Conservation (phyloP, 257 asterid species). For the Nicotiana undulata region DNA sequence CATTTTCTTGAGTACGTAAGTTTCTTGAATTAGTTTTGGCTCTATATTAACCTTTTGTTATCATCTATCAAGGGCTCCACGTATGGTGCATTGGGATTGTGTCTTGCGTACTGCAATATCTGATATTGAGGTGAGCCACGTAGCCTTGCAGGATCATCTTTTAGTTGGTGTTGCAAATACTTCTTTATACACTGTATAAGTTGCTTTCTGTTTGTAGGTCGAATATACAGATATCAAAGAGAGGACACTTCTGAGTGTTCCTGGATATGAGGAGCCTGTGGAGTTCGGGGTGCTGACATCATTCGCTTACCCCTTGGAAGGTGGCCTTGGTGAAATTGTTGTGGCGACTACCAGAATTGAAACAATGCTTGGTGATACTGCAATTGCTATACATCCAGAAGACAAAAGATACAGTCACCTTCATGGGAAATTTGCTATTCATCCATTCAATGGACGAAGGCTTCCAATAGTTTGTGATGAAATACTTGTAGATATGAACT, state of each 20-base stretch:
- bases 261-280: slow-evolving; percentile 65
- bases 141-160: neutral
- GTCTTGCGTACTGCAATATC: slow-evolving; percentile 90
- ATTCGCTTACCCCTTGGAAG: slow-evolving; percentile 94
- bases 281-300: slow-evolving; percentile 94
- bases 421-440: slow-evolving; percentile 77
- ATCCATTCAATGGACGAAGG: slow-evolving; percentile 82
- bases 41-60: slow-evolving; percentile 4
- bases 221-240: slow-evolving; percentile 72
- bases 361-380: slow-evolving; percentile 97
- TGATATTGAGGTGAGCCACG: slow-evolving; percentile 70
- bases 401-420: slow-evolving; percentile 75
- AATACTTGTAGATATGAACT: slow-evolving; percentile 76
- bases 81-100: slow-evolving; percentile 97
- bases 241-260: slow-evolving; percentile 60
- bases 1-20: neutral
- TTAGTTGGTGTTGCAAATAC: slow-evolving; percentile 1
- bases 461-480: slow-evolving; percentile 88
- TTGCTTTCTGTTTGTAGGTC: slow-evolving; percentile 46
- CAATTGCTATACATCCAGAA: slow-evolving; percentile 90
- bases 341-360: slow-evolving; percentile 97
- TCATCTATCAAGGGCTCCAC: slow-evolving; percentile 53
- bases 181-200: slow-evolving; percentile 6
- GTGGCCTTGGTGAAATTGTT: slow-evolving; percentile 71
- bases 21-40: neutral